Base-by-base conservation (phyloP, 108 stramenopile species). In the Aureococcus anophagefferens region DNA sequence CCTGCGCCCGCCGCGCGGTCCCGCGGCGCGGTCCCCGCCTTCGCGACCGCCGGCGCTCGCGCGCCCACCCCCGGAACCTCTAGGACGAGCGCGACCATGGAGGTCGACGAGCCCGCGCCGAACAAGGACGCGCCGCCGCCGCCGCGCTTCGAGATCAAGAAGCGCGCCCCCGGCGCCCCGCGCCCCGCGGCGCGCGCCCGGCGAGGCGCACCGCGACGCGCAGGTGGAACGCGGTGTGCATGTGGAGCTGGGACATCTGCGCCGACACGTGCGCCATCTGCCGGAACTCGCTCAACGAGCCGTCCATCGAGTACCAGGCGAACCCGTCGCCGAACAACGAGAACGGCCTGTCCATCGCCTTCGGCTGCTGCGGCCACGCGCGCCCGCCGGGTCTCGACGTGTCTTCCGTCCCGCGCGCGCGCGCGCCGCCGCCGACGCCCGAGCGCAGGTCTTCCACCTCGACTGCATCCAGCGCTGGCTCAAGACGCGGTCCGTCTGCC, bases 381-480 rank as follows among this genome's bases (percentile, higher is more conserved):
- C 37, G 37, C 11, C n/a, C n/a, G n/a, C n/a, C n/a, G n/a, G n/a
- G n/a, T n/a, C n/a, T n/a, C n/a, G n/a, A n/a, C n/a, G n/a, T n/a
- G n/a, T n/a, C n/a, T n/a, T n/a, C n/a, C n/a, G n/a, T n/a, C n/a
- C n/a, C n/a, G n/a, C n/a, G n/a, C n/a, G n/a, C n/a, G n/a, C n/a
- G n/a, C n/a, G n/a, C n/a, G n/a, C n/a, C n/a, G n/a, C n/a, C n/a
- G n/a, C n/a, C n/a, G n/a, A n/a, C n/a, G n/a, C n/a, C n/a, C n/a
- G n/a, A n/a, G n/a, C 37, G 7, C 11, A 40, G 37, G 51, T 59
- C 51, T 99, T 99, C 81, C 98, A 99, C 84, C 81, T 97, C 68
- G 98, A 99, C 84, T 99, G 98, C 84, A 97, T 97, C 75, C 95
- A 96, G 82, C 88, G 98, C 66, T 99, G 98, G 98, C 78, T 97